Percentiles rank a stretch among this genome's conserved stretches.
Evolutionary conservation across 2,329 filamentous ascomycete species (phyloP).

Genomic region (Penicillium griseofulvum): DNA sequence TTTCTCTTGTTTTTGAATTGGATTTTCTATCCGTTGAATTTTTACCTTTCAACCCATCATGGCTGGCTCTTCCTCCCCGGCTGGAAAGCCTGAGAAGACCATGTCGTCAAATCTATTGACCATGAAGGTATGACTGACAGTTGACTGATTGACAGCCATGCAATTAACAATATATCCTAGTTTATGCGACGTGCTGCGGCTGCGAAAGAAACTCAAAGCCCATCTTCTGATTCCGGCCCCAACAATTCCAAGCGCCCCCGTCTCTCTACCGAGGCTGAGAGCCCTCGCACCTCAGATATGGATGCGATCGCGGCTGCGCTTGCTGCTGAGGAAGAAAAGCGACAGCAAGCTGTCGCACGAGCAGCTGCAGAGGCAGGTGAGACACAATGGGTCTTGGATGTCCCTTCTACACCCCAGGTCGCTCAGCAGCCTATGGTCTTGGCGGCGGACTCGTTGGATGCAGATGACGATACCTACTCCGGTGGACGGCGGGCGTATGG

Average conservation of each 20-base stretch:
- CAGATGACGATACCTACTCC: slow-evolving; percentile 28
- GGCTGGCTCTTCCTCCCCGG: slow-evolving; percentile 44
- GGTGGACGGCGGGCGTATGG: slow-evolving; percentile 41
- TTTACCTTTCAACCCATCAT: slow-evolving; percentile 20
- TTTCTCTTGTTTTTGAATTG: not conserved
- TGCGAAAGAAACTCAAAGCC: slow-evolving; percentile 42
- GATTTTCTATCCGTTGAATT: not conserved
- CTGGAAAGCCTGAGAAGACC: slow-evolving; percentile 60
- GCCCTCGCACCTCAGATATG: slow-evolving; percentile 33
- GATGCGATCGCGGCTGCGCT: slow-evolving; percentile 42
- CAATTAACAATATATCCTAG: slow-evolving; percentile 31
- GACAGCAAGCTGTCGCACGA: slow-evolving; percentile 38
- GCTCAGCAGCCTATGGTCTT: slow-evolving; percentile 31
- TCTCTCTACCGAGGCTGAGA: slow-evolving; percentile 26
- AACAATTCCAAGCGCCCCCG: slow-evolving; percentile 39
- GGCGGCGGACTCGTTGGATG: slow-evolving; percentile 35
- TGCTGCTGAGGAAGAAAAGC: slow-evolving; percentile 42
- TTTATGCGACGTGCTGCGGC: slow-evolving; percentile 90
- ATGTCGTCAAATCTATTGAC: slow-evolving; percentile 87
- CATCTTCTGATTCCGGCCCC: slow-evolving; percentile 37
- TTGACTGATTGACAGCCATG: not conserved
- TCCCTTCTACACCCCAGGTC: slow-evolving; percentile 20
- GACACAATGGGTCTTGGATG: slow-evolving; percentile 45
- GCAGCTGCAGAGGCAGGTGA: slow-evolving; percentile 46
- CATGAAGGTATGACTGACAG: slow-evolving; percentile 64